Percentiles rank a stretch among this genome's conserved stretches.
Conservation (phyloP, 139 green algal species). For the Tetratostichococcus sp. region DNA sequence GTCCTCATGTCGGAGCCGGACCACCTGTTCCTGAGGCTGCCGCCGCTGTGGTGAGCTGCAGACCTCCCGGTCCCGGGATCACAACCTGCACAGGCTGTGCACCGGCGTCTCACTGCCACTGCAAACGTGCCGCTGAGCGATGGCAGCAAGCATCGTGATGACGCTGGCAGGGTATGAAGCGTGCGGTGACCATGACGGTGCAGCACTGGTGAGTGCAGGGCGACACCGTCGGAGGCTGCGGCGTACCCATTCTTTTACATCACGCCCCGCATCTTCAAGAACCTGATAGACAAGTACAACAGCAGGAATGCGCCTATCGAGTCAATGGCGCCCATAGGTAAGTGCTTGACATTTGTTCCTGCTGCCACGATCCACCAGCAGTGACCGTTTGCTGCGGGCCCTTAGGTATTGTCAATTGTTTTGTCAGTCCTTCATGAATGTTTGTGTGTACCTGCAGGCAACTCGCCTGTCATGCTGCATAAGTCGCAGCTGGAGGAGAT, state of each 20-base stretch:
- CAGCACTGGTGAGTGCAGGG: conserved; percentile 27
- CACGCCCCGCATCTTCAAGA: conserved; percentile 24
- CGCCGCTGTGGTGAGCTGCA: conserved; percentile 38
- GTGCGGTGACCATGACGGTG: neutral
- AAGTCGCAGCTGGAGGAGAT: conserved; percentile 50
- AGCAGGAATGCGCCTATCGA: conserved; percentile 21
- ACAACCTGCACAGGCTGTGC: too few relatives aligned
- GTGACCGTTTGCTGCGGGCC: too few relatives aligned
- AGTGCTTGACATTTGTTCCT: neutral
- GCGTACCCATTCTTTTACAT: conserved; percentile 82
- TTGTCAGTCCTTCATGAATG: too few relatives aligned
- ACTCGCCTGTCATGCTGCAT: conserved; percentile 56
- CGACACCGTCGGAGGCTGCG: conserved; percentile 32
- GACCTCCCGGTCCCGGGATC: neutral
- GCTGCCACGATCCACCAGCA: neutral
- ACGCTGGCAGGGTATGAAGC: neutral
- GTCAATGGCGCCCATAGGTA: conserved; percentile 43
- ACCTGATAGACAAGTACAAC: conserved; percentile 38
- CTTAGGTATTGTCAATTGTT: too few relatives aligned
- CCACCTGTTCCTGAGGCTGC: conserved; percentile 65
- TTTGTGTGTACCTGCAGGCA: conserved; percentile 29
- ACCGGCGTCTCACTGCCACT: too few relatives aligned
- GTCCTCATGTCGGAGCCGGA: conserved; percentile 77
- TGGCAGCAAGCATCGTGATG: neutral
- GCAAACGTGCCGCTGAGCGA: neutral